A percentile compares a stretch with the other conserved stretches of the same genome.
Evolutionary conservation across 208 protist genomes (phyloP).

Genomic region (Crithidia expoeki): DNA sequence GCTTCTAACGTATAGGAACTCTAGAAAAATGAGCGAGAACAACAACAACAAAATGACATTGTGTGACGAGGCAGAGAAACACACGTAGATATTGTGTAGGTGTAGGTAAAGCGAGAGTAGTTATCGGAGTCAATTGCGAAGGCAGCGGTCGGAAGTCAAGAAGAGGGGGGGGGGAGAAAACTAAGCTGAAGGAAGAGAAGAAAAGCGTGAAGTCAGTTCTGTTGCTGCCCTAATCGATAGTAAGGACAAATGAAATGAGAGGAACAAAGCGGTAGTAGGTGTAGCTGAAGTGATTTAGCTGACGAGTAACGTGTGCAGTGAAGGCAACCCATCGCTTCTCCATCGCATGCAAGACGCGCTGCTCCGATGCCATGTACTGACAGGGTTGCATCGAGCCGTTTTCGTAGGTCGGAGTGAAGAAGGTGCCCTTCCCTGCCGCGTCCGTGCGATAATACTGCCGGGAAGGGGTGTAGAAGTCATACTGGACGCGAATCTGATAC

Average conservation of each 20-base stretch:
- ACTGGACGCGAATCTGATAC: conserved; percentile 3
- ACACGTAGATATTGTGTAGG: too few species aligned
- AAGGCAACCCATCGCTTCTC: conserved; percentile 26
- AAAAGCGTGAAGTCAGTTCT: not conserved
- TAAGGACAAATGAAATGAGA: conserved; percentile 20
- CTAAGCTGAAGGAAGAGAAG: not conserved
- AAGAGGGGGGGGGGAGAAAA: too few species aligned
- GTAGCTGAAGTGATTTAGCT: not conserved
- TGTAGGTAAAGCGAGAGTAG: too few species aligned
- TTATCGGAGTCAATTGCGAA: too few species aligned
- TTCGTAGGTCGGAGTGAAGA: not conserved
- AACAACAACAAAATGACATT: too few species aligned
- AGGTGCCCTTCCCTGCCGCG: not conserved
- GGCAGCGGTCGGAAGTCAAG: too few species aligned
- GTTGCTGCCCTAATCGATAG: not conserved
- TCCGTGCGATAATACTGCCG: conserved; percentile 2
- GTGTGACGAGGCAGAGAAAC: too few species aligned
- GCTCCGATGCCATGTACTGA: not conserved
- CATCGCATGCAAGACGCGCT: not conserved
- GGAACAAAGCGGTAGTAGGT: conserved; percentile 14
- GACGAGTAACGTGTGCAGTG: not conserved
- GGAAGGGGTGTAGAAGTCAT: not conserved
- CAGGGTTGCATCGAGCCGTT: not conserved
- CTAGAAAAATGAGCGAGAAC: too few species aligned
- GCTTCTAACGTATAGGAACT: too few species aligned